Percentiles rank a stretch among this genome's conserved stretches.
phyloP scores from a whole-genome alignment of 2,329 filamentous ascomycete genomes.

The Alternaria solani region DNA sequence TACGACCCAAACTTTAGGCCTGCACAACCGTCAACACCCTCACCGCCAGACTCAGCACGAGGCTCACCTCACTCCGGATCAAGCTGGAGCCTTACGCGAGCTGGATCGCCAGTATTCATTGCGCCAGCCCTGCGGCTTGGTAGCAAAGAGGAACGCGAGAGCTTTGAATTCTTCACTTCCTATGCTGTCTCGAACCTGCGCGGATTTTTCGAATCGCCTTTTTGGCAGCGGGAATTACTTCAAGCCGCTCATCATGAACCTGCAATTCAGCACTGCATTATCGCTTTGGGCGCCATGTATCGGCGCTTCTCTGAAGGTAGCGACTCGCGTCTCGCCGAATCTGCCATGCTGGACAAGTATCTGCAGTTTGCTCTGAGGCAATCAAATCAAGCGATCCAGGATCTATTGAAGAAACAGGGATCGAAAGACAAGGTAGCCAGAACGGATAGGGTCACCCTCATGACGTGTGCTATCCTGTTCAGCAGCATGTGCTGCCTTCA shows the following conservation, averaged over 20 bases:
- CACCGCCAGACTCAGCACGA: conserved; percentile 1
- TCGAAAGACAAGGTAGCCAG: conserved; percentile 3
- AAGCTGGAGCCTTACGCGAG: conserved; percentile 9
- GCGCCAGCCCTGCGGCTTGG: conserved; percentile 29
- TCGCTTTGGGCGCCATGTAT: conserved; percentile 45
- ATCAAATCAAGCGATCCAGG: conserved; percentile 41
- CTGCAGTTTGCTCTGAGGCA: conserved; percentile 44
- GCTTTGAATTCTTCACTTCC: conserved; percentile 43
- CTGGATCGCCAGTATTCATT: conserved; percentile 18
- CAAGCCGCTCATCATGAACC: conserved; percentile 44
- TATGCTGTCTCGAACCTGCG: conserved; percentile 36
- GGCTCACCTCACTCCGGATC: not conserved
- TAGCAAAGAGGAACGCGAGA: conserved; percentile 34
- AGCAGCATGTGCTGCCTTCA: conserved; percentile 44
- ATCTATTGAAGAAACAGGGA: conserved; percentile 25
- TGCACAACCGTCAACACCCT: conserved; percentile 3
- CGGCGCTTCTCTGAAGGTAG: conserved; percentile 37
- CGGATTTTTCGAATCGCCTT: conserved; percentile 40
- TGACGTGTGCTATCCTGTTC: conserved; percentile 45
- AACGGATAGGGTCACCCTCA: conserved; percentile 38
- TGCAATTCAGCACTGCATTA: conserved; percentile 41
- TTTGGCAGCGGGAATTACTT: conserved; percentile 44
- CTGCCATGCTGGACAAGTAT: conserved; percentile 33
- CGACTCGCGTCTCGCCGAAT: conserved; percentile 29
- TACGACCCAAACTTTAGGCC: conserved; percentile 28